Evolutionary conservation across 352 stramenopile genomes (phyloP).

Genomic region (Phytopythium boreale): DNA sequence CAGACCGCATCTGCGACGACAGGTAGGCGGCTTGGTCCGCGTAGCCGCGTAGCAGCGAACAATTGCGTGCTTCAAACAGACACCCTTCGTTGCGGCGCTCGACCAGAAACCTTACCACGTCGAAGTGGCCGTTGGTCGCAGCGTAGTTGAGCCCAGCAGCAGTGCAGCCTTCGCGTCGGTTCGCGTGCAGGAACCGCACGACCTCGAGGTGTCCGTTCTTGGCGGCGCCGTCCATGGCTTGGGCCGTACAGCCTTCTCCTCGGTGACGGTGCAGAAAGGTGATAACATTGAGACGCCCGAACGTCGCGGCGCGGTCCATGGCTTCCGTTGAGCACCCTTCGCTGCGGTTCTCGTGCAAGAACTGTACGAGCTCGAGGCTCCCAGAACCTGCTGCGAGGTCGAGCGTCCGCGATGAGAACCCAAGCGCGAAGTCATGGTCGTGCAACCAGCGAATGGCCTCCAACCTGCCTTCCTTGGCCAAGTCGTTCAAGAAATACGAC

Average conservation of each 20-base stretch:
- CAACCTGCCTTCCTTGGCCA: constrained; percentile 6
- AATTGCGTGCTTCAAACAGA: constrained; percentile 29
- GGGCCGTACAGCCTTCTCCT: constrained; percentile 29
- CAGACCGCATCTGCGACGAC: constrained; percentile 26
- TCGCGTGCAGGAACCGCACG: constrained; percentile 29
- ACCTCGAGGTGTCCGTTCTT: constrained; percentile 25
- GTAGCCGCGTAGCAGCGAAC: constrained; percentile 25
- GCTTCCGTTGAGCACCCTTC: constrained; percentile 30
- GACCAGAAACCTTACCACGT: constrained; percentile 28
- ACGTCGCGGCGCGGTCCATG: constrained; percentile 32
- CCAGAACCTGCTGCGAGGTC: constrained; percentile 31
- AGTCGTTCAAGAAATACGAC: neutral
- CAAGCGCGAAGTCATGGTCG: constrained; percentile 20
- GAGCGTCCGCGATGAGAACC: constrained; percentile 27
- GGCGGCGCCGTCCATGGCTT: constrained; percentile 32
- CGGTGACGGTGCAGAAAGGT: constrained; percentile 28
- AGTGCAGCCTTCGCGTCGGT: constrained; percentile 28
- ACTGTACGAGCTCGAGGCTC: constrained; percentile 31
- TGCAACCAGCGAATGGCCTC: constrained; percentile 29
- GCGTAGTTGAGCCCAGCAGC: constrained; percentile 23
- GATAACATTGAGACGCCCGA: constrained; percentile 28
- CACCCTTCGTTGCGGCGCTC: constrained; percentile 26
- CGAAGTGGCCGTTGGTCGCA: constrained; percentile 20
- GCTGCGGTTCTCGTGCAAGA: constrained; percentile 20
- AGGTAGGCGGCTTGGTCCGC: constrained; percentile 18